A percentile compares a stretch with the other conserved stretches of the same genome.
Conservation (phyloP, 306 rosid species). For the Cicer cuneatum region DNA sequence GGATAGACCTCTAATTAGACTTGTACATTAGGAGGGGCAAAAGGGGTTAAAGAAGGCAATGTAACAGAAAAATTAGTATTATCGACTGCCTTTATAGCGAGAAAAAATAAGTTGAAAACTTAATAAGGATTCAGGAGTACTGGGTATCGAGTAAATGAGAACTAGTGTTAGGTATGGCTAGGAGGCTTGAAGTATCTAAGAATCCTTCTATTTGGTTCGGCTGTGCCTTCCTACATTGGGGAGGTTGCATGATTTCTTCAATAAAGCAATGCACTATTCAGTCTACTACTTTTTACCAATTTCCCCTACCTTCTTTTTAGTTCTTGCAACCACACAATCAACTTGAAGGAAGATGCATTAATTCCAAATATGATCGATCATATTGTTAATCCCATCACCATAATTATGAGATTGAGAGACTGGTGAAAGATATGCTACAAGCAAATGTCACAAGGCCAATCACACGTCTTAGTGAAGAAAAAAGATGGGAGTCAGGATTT, state of each 20-base stretch:
- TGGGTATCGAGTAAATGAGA: neutral
- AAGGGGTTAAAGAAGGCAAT: neutral
- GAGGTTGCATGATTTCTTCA: slow-evolving; percentile 14
- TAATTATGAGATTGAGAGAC: neutral
- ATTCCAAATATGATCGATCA: slow-evolving; percentile 11
- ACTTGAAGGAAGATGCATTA: neutral
- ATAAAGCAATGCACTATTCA: neutral
- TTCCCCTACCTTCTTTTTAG: neutral
- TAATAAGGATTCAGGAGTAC: neutral
- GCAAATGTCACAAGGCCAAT: neutral
- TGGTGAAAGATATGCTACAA: neutral
- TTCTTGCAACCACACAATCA: neutral
- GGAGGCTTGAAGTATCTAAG: neutral
- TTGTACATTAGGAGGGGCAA: neutral
- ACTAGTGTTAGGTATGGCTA: neutral
- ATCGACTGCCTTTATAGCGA: neutral
- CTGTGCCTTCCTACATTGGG: neutral
- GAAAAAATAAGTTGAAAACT: neutral
- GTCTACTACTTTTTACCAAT: neutral
- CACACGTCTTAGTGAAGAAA: neutral
- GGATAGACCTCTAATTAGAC: neutral
- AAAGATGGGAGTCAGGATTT: neutral
- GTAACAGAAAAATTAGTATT: neutral
- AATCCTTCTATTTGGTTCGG: neutral
- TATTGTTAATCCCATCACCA: neutral